Base-by-base conservation (phyloP, 2,329 filamentous ascomycete genomes). In the Penicillium sp. region DNA sequence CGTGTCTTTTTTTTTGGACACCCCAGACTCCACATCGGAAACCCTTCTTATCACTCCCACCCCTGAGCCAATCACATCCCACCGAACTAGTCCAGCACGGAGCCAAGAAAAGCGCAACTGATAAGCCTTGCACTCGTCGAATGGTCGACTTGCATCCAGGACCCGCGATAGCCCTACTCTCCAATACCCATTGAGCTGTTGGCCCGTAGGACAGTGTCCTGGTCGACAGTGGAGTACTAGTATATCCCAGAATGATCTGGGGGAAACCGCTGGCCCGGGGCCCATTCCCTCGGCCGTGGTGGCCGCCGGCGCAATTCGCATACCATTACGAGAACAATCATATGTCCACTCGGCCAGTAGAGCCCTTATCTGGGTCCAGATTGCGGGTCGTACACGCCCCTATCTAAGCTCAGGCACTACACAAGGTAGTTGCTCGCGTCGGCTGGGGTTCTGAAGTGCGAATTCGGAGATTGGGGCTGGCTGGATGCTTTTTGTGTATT, bases 391-490 rank as follows among this genome's bases (percentile, higher is more conserved):
- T 9, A 20, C n/a, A 41, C 33, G 21, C 36, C 7, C 50, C 55
- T 62, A 63, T 63, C 60, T 60, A 62, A 58, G 49, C 53, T 54
- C 32, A 41, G 15, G 12, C 41, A 47, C 40, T 24, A 32, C 29
- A 32, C 46, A 40, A 13, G 34, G 15, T 40, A 8, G 12, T 32
- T 32, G 10, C 45, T 48, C 20, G 43, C 46, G 43, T 26, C 21
- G 20, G 21, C 36, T 39, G 48, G 56, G 51, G 50, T 47, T 36
- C 20, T 20, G 12, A 24, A 21, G 45, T 56, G 61, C 58, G 60
- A 62, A 46, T 34, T 63, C 63, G 55, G 64, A 67, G 59, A 48
- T 48, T 39, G 29, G 27, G 4, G n/a, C 13, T 27, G 26, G n/a
- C n/a, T 10, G 26, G 26, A 29, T 45, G 23, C 20, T 17, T 21